Evolutionary conservation across 352 stramenopile genomes (phyloP), one percentile per base, ranked within the genome.

Genomic region (Phytophthora fragariaefolia): DNA sequence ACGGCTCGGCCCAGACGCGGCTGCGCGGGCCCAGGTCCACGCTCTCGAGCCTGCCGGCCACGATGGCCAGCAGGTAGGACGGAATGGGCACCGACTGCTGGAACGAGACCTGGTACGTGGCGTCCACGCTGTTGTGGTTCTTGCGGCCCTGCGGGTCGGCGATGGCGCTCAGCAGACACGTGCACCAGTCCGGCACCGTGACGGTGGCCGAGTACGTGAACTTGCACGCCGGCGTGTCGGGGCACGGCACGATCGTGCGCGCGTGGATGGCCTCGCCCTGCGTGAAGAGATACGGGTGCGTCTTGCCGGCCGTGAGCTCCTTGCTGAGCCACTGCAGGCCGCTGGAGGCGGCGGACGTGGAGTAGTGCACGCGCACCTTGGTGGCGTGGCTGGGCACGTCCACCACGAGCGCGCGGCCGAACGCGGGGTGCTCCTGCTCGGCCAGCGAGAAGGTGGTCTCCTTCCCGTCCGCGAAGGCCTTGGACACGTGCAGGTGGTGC

Each of bases 191-290:
- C 1, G 96, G 96, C 13, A 97, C 91, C 6, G 80, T 93, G n/a
- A 98, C 88, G 6, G 67, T 85, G 2, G 96, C 92, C 45, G 88
- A 83, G 79, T 98, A 99, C 12, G 96, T 98, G 50, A 98, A 91
- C 74, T 99, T 99, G 40, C 88, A 84, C 17, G 76, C 80, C 7
- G 94, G 96, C n/a, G 86, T 87, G 80, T 99, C 97, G 27, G 97
- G 92, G 73, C 95, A 98, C 9, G 97, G 97, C 26, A 99, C 57
- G 30, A 99, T 75, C 28, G 82, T 96, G 12, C 97, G 85, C 12
- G 95, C 94, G 71, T 99, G 96, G 71, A 99, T 99, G 4, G 96
- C 95, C 45, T 93, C 82, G 52, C 87, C 95, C 67, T 98, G 94
- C 20, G 93, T 98, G 74, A 98, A 98, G 23, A 98, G 76, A 74